Base-by-base conservation (phyloP, 805 yeast species). In the Pichia cabralensis region DNA sequence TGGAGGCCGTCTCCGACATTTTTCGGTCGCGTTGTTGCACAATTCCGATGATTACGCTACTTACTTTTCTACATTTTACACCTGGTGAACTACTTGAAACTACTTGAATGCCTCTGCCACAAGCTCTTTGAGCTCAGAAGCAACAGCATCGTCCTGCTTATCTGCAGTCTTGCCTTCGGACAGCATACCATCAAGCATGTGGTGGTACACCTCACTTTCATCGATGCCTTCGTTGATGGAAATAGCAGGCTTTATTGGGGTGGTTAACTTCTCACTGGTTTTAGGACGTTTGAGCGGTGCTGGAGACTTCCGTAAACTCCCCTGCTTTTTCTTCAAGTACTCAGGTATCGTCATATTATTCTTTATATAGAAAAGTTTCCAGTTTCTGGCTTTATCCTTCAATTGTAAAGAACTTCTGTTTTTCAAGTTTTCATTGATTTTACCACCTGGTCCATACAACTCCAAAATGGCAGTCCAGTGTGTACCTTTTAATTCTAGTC, bases 371-470 rank as follows among this genome's bases (percentile, higher is more conserved):
- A 78, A 77, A 72, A 88, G 71, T 54, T 92, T 92, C 85, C 96
- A 81, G 53, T 92, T 92, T 45, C 98, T 70, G 0, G 97, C 97
- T 54, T 92, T 92, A 54, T 92, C 98, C 56, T 92, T 92, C 39
- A 92, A 66, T 53, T 92, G 98, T 13, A 89, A 84, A 49, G 86
- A 94, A 4, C 81, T 79, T 52, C 98, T 67, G 53, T 85, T 82
- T 56, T 85, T 89, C 46, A 92, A 65, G 1, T 77, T 73, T 53
- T 92, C 97, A 26, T 78, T 75, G 18, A 80, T 67, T 30, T 78
- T 69, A 4, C 98, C 98, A 8, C 97, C 97, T 4, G 95, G 82
- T 2, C 98, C 98, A 53, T 80, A 82, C n/a, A 81, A 60, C 48
- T 83, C 95, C 30, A 89, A 58, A 34, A 92, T 92, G 36, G 81